Conservation (phyloP, 306 rosid genomes). For the Purshia tridentata region DNA sequence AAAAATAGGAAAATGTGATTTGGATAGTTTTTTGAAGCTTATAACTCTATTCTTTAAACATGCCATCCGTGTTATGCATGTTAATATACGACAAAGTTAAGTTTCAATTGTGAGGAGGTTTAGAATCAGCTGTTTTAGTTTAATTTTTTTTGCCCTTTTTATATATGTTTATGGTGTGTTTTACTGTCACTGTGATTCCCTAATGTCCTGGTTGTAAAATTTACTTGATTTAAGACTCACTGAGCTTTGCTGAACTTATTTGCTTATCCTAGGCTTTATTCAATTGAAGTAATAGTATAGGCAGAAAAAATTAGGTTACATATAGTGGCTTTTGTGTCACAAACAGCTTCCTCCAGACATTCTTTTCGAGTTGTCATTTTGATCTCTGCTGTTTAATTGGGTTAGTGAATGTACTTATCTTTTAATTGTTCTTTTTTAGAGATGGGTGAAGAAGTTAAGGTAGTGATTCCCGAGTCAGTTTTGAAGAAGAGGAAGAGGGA, state of each 20-base stretch:
- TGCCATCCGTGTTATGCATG: not conserved
- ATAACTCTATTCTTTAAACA: no score
- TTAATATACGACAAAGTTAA: not conserved
- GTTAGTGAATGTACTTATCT: not conserved
- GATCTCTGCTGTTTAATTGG: not conserved
- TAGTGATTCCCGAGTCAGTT: conserved; percentile 65
- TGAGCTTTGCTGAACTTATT: not conserved
- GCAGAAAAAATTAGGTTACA: no score
- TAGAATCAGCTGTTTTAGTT: not conserved
- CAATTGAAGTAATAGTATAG: not conserved
- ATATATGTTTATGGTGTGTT: not conserved
- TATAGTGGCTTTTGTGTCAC: not conserved
- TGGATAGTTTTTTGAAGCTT: not conserved
- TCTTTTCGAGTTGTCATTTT: not conserved
- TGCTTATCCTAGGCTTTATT: not conserved
- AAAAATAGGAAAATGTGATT: not conserved
- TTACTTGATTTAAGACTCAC: no score
- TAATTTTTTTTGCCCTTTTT: not conserved
- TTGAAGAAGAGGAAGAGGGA: conserved; percentile 79
- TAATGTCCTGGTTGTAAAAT: not conserved
- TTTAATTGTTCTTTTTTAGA: not conserved
- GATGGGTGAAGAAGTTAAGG: conserved; percentile 68
- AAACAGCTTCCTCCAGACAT: not conserved
- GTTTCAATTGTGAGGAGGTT: no score
- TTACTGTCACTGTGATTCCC: no score